Evolutionary conservation across 2,329 filamentous ascomycete genomes (phyloP).

Genomic region (Ophiostoma triangulosporum): DNA sequence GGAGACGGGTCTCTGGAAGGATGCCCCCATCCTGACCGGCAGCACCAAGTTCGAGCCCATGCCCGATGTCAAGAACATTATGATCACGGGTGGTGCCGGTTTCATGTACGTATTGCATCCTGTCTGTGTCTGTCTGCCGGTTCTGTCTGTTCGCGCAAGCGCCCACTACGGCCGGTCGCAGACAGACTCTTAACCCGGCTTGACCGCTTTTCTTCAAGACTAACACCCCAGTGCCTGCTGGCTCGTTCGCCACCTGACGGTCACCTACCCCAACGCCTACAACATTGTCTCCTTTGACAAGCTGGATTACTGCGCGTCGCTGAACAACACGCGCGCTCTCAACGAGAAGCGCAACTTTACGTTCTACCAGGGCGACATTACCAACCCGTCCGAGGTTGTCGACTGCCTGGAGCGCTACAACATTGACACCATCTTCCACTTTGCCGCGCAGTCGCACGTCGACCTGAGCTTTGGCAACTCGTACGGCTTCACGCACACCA

Average conservation of each 20-base stretch:
- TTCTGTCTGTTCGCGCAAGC: not conserved
- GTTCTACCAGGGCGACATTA: slow-evolving; percentile 71
- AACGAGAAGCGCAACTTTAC: slow-evolving; percentile 57
- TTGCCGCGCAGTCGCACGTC: slow-evolving; percentile 76
- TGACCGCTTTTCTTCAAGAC: not conserved
- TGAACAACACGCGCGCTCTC: slow-evolving; percentile 64
- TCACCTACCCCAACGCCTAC: slow-evolving; percentile 62
- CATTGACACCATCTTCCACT: slow-evolving; percentile 72
- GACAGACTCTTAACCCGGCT: no score
- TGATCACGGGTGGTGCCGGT: slow-evolving; percentile 72
- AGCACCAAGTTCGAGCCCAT: slow-evolving; percentile 57
- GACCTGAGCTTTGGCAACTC: slow-evolving; percentile 74
- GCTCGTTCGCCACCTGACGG: slow-evolving; percentile 64
- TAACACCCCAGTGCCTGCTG: slow-evolving; percentile 52
- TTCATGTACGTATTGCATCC: slow-evolving; percentile 55
- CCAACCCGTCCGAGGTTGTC: slow-evolving; percentile 54
- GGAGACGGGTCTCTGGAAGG: slow-evolving; percentile 54
- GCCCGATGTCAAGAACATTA: slow-evolving; percentile 61
- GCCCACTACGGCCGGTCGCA: no score
- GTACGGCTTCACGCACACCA: slow-evolving; percentile 67
- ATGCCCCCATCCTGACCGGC: slow-evolving; percentile 56
- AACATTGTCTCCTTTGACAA: slow-evolving; percentile 76
- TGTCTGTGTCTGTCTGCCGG: not conserved
- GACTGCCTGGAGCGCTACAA: slow-evolving; percentile 56
- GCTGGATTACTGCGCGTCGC: slow-evolving; percentile 66